Base-by-base conservation (phyloP, 441 rosid species). In the Capsella rubella region DNA sequence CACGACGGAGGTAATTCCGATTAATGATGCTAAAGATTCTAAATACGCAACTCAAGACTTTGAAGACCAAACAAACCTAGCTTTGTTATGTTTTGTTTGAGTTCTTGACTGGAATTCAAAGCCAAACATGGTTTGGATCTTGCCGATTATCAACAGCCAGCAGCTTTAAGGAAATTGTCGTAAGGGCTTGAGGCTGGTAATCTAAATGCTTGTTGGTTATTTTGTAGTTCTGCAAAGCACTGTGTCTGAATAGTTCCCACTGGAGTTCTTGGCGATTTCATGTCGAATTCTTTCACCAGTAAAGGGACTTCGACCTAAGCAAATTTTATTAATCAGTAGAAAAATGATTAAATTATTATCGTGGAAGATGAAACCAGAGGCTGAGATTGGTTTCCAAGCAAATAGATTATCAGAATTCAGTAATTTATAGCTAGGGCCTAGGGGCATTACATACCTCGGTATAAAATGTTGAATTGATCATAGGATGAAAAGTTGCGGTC, bases 151-250 rank as follows among this genome's bases (percentile, higher is more conserved):
- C 87, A 95, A 82, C 96, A 91, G 13, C 97, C 98, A 37, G 99
- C 98, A 57, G 99, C 98, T 88, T 92, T 95, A 63, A 95, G 85
- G 66, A 95, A 91, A 78, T 89, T 85, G 73, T 93, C 98, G 5
- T 80, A 95, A 35, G 99, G 98, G 80, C 90, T 86, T 35, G 97
- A 84, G 12, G 95, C 89, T 5, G 99, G 99, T 71, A 95, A 81
- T 72, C 82, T 81, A 80, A 84, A 89, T 64, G 77, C 47, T 72
- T 82, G 72, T 5, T 83, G 78, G 74, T 81, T 81, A 28, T 81
- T 81, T 71, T 89, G 89, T 75, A 72, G 80, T 78, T 86, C 96
- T 8, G 86, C 57, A 14, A 84, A 81, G 76, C 96, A 90, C 21
- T 55, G 74, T 62, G 81, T 67, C 71, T 78, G 78, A 14, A 72